Conservation (phyloP, 345 rosid species). For the Murraya paniculata region DNA sequence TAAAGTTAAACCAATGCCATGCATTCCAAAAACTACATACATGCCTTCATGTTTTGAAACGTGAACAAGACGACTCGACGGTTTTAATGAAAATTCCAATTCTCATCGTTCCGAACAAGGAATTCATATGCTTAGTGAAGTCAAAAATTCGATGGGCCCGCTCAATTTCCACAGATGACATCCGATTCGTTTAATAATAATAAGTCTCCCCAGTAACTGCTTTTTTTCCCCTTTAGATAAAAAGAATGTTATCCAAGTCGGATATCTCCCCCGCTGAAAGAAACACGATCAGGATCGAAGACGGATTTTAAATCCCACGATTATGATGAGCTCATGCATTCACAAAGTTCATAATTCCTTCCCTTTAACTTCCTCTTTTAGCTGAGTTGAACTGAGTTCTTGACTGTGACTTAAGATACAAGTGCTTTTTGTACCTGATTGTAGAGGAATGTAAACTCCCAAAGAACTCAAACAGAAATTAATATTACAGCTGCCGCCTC, state of each 20-base stretch:
- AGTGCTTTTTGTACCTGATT: conserved; percentile 7
- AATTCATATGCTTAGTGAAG: neutral
- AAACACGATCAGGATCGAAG: neutral
- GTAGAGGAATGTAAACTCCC: neutral
- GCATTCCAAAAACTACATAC: neutral
- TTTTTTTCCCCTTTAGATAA: no score
- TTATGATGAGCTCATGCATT: neutral
- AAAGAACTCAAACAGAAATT: conserved; percentile 17
- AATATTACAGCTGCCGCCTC: conserved; percentile 14
- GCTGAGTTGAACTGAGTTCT: conserved; percentile 9
- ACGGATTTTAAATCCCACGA: neutral
- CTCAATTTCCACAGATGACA: neutral
- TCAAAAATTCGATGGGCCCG: neutral
- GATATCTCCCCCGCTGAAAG: neutral
- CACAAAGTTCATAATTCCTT: neutral
- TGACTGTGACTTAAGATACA: conserved; percentile 18
- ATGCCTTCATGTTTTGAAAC: neutral
- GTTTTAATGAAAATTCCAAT: no score
- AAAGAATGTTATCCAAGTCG: neutral
- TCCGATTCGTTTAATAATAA: neutral
- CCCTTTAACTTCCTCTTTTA: neutral
- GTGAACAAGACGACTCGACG: neutral
- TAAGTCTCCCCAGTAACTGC: no score
- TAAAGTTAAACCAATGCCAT: neutral
- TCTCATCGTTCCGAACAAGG: no score